A percentile compares a stretch with the other conserved stretches of the same genome.
phyloP scores from a whole-genome alignment of 345 rosid species.

The rapeseed (Brassica napus) region Da-Ae NC_063440.1:19788001-19788500 shows the following conservation, averaged over 20 bases:
- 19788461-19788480: neutral
- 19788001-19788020: conserved; percentile 77
- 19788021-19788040: conserved; percentile 79
- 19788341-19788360: conserved; percentile 47
- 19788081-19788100: conserved; percentile 39
- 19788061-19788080: conserved; percentile 70
- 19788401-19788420: neutral
- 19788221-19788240: neutral
- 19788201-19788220: neutral
- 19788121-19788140: conserved; percentile 43
- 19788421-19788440: neutral
- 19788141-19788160: conserved; percentile 77
- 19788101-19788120: conserved; percentile 54
- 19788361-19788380: neutral
- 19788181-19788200: conserved; percentile 54
- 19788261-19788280: conserved; percentile 44
- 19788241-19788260: conserved; percentile 19
- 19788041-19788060: conserved; percentile 87
- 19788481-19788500: neutral
- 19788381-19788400: neutral
- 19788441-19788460: neutral
- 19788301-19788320: conserved; percentile 71
- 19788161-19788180: conserved; percentile 81
- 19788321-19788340: neutral
- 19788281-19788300: conserved; percentile 65